phyloP scores from a whole-genome alignment of 495 filamentous ascomycete species.

The Stereocaulon alpinum region DNA sequence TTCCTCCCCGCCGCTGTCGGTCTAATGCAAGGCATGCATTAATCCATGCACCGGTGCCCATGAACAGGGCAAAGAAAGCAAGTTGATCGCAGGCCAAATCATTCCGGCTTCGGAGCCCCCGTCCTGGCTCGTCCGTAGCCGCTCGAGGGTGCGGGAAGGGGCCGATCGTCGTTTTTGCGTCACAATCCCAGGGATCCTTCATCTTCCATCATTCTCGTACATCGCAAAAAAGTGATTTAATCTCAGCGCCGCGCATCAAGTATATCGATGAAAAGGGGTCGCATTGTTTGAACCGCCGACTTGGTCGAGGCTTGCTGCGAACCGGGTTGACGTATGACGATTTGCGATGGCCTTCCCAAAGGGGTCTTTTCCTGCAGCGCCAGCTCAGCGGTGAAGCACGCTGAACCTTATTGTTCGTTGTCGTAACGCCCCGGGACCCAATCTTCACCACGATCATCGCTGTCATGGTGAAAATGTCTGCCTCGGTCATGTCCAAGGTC shows the following conservation, averaged over 20 bases:
- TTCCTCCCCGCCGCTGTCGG: neutral
- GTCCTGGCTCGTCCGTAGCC: neutral
- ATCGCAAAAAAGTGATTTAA: neutral
- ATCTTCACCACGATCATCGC: neutral
- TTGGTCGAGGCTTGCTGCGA: neutral
- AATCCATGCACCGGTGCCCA: conserved; percentile 1
- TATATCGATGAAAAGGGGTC: neutral
- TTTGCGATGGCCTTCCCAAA: conserved; percentile 1
- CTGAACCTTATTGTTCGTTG: neutral
- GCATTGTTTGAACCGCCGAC: neutral
- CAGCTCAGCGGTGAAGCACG: conserved; percentile 5
- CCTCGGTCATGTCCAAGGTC: neutral
- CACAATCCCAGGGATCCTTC: neutral
- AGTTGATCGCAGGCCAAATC: neutral
- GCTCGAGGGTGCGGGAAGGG: neutral
- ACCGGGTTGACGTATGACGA: neutral
- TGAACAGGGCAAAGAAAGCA: neutral
- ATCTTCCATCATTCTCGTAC: neutral
- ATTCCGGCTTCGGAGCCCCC: neutral
- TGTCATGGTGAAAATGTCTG: neutral
- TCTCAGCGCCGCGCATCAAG: neutral
- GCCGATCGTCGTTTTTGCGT: neutral
- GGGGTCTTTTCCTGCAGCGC: conserved; percentile 3
- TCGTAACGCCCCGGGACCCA: neutral
- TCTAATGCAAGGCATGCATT: neutral